Evolutionary conservation across 805 yeast species (phyloP).

Genomic region (Metschnikowia sp.): DNA sequence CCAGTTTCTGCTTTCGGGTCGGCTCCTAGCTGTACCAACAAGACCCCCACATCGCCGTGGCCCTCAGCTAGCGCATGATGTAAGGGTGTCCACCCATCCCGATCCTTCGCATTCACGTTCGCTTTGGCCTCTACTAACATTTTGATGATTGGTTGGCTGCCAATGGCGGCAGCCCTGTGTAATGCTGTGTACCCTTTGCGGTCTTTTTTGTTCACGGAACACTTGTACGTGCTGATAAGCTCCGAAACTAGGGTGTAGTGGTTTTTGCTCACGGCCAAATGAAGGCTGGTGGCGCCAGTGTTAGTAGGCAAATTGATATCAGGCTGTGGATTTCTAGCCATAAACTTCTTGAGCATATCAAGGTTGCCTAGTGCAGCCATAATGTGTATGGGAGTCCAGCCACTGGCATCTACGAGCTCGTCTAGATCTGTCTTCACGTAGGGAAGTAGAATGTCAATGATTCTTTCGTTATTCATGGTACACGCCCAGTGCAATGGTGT

Average conservation of each 20-base stretch:
- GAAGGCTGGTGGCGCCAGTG: conserved; percentile 73
- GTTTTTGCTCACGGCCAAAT: conserved; percentile 71
- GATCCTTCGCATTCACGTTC: conserved; percentile 67
- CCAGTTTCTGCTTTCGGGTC: conserved; percentile 45
- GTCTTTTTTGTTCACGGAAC: conserved; percentile 66
- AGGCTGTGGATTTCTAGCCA: conserved; percentile 47
- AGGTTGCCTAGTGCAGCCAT: conserved; percentile 72
- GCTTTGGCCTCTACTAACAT: conserved; percentile 51
- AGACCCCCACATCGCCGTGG: conserved; percentile 68
- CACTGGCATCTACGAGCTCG: conserved; percentile 65
- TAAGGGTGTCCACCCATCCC: conserved; percentile 77
- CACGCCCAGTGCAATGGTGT: conserved; percentile 90
- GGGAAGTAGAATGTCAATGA: conserved; percentile 42
- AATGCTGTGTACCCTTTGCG: conserved; percentile 61
- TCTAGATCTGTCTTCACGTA: conserved; percentile 54
- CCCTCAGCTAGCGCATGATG: conserved; percentile 94
- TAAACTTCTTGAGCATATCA: conserved; percentile 48
- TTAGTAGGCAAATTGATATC: conserved; percentile 51
- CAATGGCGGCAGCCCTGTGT: conserved; percentile 81
- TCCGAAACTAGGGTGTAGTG: conserved; percentile 51
- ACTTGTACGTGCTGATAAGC: conserved; percentile 53
- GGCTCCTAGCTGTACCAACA: conserved; percentile 65
- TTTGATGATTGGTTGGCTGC: conserved; percentile 56
- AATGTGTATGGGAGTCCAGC: conserved; percentile 88
- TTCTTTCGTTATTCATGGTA: conserved; percentile 52